These are phyloP conservation scores for Homolaphlyctis polyrhiza DNA, from an alignment of 371 early-diverging fungal species.

Conservation along the genomic window DNA sequence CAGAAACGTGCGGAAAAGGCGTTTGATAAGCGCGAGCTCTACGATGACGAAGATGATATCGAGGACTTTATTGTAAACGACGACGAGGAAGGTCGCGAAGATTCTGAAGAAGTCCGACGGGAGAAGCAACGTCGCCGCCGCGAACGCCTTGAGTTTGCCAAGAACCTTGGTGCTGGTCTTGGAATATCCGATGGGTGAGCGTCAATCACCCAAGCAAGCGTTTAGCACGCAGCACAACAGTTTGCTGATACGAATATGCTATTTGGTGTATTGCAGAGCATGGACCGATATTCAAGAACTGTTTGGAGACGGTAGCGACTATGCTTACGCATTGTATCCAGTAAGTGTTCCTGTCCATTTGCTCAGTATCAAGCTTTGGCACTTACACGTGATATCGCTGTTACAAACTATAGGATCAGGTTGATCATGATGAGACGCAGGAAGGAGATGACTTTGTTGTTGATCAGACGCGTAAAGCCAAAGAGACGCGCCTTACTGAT, in stretches of 20 bases:
- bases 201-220: neutral
- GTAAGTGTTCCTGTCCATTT: neutral
- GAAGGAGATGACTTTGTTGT: slow-evolving; percentile 13
- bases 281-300: slow-evolving; percentile 80
- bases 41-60: slow-evolving; percentile 34
- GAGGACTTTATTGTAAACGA: slow-evolving; percentile 67
- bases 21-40: slow-evolving; percentile 7
- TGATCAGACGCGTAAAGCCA: slow-evolving; percentile 9
- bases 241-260: neutral
- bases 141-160: slow-evolving; percentile 14
- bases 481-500: slow-evolving; percentile 35
- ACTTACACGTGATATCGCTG: slow-evolving; percentile 6
- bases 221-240: neutral
- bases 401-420: too few relatives aligned
- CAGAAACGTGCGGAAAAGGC: neutral
- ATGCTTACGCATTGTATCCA: slow-evolving; percentile 71
- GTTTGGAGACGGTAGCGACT: slow-evolving; percentile 88
- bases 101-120: slow-evolving; percentile 25
- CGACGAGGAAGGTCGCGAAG: slow-evolving; percentile 44
- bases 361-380: neutral
- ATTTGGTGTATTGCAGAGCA: slow-evolving; percentile 54
- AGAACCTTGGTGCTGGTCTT: slow-evolving; percentile 21
- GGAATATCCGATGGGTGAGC: slow-evolving; percentile 35
- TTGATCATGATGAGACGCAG: slow-evolving; percentile 2
- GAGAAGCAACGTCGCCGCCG: slow-evolving; percentile 13